These are phyloP conservation scores for Ceratobasidium papillatum DNA, from an alignment of 1,284 basidiomycete genomes.

Conservation along the genomic window DNA sequence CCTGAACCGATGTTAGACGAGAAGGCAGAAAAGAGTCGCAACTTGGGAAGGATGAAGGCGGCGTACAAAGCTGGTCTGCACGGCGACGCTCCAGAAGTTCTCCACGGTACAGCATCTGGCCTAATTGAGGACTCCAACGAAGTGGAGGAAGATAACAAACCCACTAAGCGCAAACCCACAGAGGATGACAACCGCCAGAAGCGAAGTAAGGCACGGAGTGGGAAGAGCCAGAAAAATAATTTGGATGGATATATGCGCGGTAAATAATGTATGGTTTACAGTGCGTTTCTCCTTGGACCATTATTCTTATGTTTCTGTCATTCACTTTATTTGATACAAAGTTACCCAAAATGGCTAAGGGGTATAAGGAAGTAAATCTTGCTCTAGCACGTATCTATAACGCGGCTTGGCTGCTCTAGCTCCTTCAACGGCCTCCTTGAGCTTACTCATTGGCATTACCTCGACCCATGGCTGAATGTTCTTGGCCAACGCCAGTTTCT, in stretches of 20 bases:
- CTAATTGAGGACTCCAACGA: slow-evolving; percentile 44
- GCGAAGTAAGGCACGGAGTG: not conserved
- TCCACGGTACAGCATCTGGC: slow-evolving; percentile 49
- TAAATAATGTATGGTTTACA: slow-evolving; percentile 14
- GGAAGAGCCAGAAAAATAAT: not conserved
- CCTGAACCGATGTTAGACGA: slow-evolving; percentile 55
- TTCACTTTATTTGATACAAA: too few relatives aligned
- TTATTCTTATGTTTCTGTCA: too few relatives aligned
- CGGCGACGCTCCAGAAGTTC: slow-evolving; percentile 49
- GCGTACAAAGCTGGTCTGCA: slow-evolving; percentile 50
- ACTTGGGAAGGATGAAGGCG: slow-evolving; percentile 50
- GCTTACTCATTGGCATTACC: slow-evolving; percentile 67
- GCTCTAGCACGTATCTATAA: slow-evolving; percentile 62
- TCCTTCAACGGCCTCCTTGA: slow-evolving; percentile 62
- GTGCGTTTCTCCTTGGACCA: too few relatives aligned
- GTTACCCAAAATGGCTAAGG: slow-evolving; percentile 21
- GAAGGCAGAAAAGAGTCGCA: slow-evolving; percentile 47
- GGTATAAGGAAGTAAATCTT: slow-evolving; percentile 48
- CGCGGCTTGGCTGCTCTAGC: slow-evolving; percentile 62
- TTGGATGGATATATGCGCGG: slow-evolving; percentile 22
- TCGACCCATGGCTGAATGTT: slow-evolving; percentile 53
- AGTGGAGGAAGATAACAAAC: not conserved
- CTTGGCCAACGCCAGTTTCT: slow-evolving; percentile 11
- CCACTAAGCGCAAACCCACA: not conserved
- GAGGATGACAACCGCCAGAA: slow-evolving; percentile 4